Conservation (phyloP, 2,329 filamentous ascomycete genomes). For the Neoarthrinium moseri region DNA sequence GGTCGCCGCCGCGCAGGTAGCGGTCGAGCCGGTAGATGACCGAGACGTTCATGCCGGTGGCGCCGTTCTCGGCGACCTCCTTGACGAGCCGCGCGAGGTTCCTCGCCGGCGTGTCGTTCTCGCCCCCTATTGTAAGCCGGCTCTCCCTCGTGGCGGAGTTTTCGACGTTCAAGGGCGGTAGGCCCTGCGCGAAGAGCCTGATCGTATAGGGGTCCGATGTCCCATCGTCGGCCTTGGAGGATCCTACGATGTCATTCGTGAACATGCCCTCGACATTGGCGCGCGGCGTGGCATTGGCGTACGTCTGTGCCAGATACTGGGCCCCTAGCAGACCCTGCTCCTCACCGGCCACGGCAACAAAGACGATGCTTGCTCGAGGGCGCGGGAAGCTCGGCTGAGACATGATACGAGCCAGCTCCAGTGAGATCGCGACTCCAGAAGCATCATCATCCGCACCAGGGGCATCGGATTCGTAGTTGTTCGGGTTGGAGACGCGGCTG, state of each 20-base stretch:
- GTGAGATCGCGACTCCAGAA: conserved; percentile 50
- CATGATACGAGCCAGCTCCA: conserved; percentile 54
- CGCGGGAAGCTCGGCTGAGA: conserved; percentile 36
- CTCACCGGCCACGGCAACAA: conserved; percentile 56
- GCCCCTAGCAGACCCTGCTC: conserved; percentile 56
- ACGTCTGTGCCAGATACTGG: conserved; percentile 48
- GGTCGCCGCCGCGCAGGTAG: conserved; percentile 56
- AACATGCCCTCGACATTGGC: conserved; percentile 57
- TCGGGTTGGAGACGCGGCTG: conserved; percentile 45
- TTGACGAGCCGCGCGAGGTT: conserved; percentile 54
- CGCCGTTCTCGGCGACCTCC: conserved; percentile 50
- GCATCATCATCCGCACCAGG: conserved; percentile 60
- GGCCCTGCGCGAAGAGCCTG: conserved; percentile 53
- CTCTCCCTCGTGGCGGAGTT: conserved; percentile 32
- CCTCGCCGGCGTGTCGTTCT: conserved; percentile 54
- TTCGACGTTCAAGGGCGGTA: conserved; percentile 38
- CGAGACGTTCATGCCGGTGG: conserved; percentile 53
- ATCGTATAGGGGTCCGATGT: conserved; percentile 47
- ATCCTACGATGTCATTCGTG: conserved; percentile 58
- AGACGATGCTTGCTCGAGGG: conserved; percentile 52
- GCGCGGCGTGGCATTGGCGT: conserved; percentile 42
- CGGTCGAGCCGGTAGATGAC: conserved; percentile 56
- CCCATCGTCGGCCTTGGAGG: conserved; percentile 42
- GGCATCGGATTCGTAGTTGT: conserved; percentile 50
- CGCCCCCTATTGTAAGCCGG: conserved; percentile 45